These are phyloP conservation scores for Artemisia annua DNA, from an alignment of 129 eudicot genomes.

Conservation along the genomic window DNA sequence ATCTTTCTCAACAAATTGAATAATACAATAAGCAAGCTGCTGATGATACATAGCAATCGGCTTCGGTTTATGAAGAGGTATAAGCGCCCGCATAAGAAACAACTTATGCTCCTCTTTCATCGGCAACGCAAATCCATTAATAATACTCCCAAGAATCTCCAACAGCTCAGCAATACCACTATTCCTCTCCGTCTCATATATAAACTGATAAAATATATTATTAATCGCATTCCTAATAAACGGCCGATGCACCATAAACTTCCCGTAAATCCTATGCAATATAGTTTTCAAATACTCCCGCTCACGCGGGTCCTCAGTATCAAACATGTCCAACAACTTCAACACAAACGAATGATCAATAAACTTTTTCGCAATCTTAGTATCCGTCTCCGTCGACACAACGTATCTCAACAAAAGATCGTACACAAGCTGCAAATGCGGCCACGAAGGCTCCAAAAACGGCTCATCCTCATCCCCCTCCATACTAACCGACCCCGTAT, in stretches of 20 bases:
- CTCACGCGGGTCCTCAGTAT: slow-evolving; percentile 85
- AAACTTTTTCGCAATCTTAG: slow-evolving; percentile 73
- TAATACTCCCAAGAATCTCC: slow-evolving; percentile 90
- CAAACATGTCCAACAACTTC: slow-evolving; percentile 73
- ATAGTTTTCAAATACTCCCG: slow-evolving; percentile 84
- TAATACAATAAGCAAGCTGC: slow-evolving; percentile 76
- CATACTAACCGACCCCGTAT: slow-evolving; percentile 44
- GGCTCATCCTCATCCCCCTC: slow-evolving; percentile 83
- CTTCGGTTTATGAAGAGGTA: slow-evolving; percentile 90
- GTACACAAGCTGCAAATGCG: slow-evolving; percentile 79
- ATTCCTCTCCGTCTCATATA: slow-evolving; percentile 75
- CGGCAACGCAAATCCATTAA: slow-evolving; percentile 88
- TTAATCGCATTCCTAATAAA: slow-evolving; percentile 84
- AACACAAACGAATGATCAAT: slow-evolving; percentile 77
- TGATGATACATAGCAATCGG: slow-evolving; percentile 68
- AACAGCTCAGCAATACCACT: slow-evolving; percentile 78
- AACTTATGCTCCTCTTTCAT: slow-evolving; percentile 93
- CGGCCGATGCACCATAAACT: slow-evolving; percentile 91
- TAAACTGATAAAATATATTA: slow-evolving; percentile 76
- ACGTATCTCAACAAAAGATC: slow-evolving; percentile 76
- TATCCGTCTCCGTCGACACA: slow-evolving; percentile 69
- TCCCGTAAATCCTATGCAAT: slow-evolving; percentile 84
- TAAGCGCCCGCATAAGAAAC: slow-evolving; percentile 79
- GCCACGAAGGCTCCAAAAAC: slow-evolving; percentile 81
- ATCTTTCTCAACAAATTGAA: slow-evolving; percentile 88